These are phyloP conservation scores for Phytopythium mirpurense DNA, from an alignment of 352 stramenopile genomes.

Conservation along the genomic window DNA sequence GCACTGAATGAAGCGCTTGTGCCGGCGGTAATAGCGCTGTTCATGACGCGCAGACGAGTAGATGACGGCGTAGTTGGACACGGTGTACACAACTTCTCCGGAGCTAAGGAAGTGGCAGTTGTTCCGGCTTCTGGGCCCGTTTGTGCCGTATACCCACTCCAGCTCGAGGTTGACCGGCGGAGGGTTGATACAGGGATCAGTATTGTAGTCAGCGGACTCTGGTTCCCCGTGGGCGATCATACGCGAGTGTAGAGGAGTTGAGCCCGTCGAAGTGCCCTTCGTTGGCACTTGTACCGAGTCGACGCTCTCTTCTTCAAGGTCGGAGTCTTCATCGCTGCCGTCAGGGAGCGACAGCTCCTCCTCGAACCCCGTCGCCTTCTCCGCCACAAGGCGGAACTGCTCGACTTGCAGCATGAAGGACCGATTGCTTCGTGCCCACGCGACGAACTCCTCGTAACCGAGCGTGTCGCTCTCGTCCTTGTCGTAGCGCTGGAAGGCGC, in stretches of 20 bases:
- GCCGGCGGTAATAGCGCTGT: slow-evolving; percentile 70
- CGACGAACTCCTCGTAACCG: slow-evolving; percentile 75
- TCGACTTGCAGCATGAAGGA: slow-evolving; percentile 86
- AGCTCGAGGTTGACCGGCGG: slow-evolving; percentile 60
- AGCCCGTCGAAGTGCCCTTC: too few species aligned
- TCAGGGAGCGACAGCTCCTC: slow-evolving; percentile 58
- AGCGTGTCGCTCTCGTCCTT: slow-evolving; percentile 38
- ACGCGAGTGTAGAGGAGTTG: not conserved
- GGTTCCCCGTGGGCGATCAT: not conserved
- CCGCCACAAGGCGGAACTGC: slow-evolving; percentile 61
- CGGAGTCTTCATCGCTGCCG: slow-evolving; percentile 69
- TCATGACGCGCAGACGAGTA: slow-evolving; percentile 51
- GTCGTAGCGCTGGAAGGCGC: slow-evolving; percentile 50
- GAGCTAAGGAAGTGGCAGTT: slow-evolving; percentile 40
- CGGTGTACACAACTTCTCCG: slow-evolving; percentile 64
- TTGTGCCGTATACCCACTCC: slow-evolving; percentile 76
- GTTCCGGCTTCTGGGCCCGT: slow-evolving; percentile 37
- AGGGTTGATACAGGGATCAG: slow-evolving; percentile 25
- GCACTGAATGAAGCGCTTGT: slow-evolving; percentile 53
- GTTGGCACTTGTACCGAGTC: not conserved
- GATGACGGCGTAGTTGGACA: slow-evolving; percentile 71
- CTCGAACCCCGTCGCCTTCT: slow-evolving; percentile 61
- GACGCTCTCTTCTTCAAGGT: slow-evolving; percentile 24
- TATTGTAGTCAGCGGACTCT: too few species aligned
- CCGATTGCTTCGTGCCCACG: slow-evolving; percentile 77